Evolutionary conservation across 169 alveolate genomes (phyloP), one percentile per base, ranked within the genome.

Genomic region (Perkinsus marinus): DNA sequence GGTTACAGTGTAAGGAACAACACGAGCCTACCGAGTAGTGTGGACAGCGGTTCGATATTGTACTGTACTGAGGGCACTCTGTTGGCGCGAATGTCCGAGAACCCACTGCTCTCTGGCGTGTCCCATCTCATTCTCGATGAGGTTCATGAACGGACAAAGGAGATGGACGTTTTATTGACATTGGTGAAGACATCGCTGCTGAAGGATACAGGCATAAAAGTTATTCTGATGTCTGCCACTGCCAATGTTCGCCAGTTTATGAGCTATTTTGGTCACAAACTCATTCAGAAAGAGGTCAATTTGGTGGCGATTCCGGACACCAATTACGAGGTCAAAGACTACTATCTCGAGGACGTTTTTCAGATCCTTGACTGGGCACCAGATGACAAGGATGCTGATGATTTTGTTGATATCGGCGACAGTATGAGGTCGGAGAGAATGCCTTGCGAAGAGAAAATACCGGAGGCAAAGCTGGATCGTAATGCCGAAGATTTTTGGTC

Each of bases 31-130:
- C 93, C 95, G 69, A 7, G 36, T 2, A 38, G 69, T 7, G 41
- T 38, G 30, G 43, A 43, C 26, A 37, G 68, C 39, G 91, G 91
- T 0, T 39, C 91, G 39, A 90, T 90, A 36, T 0, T 19, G 39
- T 90, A 90, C 39, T 39, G 43, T 43, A 90, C 91, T 16, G 91
- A 39, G 39, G 91, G 91, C 7, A 57, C 57, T 0, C 69, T 90
- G 0, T 69, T 90, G 26, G 57, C 43, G 38, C 91, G 91, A 13
- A 26, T 90, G 39, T 43, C 91, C 30, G 91, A 43, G 26, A 57
- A 57, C 17, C 99, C 99, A 34, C 96, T 96, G 39, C 69, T 90
- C 36, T 47, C 43, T 26, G 91, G 91, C 9, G 39, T 90, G 3
- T 90, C 92, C 39, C 92, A 90, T 90, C 89, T 94, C 68, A 93